These are phyloP conservation scores for Sungouiozyma ichnusensis DNA, from an alignment of 805 yeast species.

Conservation along the genomic window DNA sequence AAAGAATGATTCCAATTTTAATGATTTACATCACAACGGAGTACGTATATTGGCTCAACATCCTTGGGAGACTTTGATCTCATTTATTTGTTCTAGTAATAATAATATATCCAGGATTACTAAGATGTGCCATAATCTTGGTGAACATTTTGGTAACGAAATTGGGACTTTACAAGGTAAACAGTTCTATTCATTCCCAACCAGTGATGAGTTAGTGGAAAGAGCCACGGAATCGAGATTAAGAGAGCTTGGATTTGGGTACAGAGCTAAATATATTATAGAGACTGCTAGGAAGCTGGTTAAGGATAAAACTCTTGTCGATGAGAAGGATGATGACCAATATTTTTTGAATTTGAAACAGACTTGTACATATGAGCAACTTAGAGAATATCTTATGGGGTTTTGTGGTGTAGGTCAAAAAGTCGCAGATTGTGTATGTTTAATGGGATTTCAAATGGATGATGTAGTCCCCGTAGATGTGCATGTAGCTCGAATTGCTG, in stretches of 20 bases:
- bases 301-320: slow-evolving; percentile 19
- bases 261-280: slow-evolving; percentile 79
- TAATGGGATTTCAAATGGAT: slow-evolving; percentile 58
- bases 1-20: slow-evolving; percentile 40
- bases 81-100: slow-evolving; percentile 92
- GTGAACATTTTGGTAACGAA: slow-evolving; percentile 56
- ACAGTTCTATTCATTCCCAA: slow-evolving; percentile 65
- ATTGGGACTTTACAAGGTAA: slow-evolving; percentile 45
- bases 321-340: slow-evolving; percentile 22
- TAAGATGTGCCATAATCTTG: slow-evolving; percentile 77
- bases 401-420: slow-evolving; percentile 93
- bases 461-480: slow-evolving; percentile 93
- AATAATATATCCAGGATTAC: slow-evolving; percentile 90
- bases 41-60: slow-evolving; percentile 83
- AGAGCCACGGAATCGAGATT: slow-evolving; percentile 36
- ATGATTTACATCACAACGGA: slow-evolving; percentile 39
- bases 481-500: slow-evolving; percentile 84
- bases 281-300: slow-evolving; percentile 57
- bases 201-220: slow-evolving; percentile 40
- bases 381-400: slow-evolving; percentile 37
- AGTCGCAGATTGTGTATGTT: slow-evolving; percentile 92
- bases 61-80: slow-evolving; percentile 90
- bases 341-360: slow-evolving; percentile 30
- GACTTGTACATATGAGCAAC: slow-evolving; percentile 32
- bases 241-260: slow-evolving; percentile 60